Base-by-base conservation (phyloP, 1,139 yeast species). In the Geotrichum reessii region DNA sequence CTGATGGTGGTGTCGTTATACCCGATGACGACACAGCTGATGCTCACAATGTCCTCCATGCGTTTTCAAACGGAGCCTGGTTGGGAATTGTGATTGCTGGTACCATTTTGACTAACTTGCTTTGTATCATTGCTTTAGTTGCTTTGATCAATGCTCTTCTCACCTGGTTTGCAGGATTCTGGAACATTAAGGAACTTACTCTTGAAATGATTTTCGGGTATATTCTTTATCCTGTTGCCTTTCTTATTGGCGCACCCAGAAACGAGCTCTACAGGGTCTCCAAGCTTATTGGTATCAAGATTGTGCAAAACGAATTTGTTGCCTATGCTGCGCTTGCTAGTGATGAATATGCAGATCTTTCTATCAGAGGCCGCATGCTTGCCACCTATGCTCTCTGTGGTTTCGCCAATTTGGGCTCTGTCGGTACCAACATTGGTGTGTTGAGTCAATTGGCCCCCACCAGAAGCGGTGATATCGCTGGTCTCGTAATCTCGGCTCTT, bases 351-450 rank as follows among this genome's bases (percentile, higher is more conserved):
- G 76, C 74, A 52, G 67, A 71, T 54, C 72, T 84, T 77, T 77
- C 84, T 47, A 73, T 76, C 58, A 78, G 87, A 71, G 82, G 82
- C 52, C 77, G 76, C 48, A 76, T 84, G 71, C 76, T 84, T 69
- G 85, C 86, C 31, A 83, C 87, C 33, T 84, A 82, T 64, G 83
- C 86, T 12, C 77, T 82, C 54, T 83, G 87, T 75, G 87, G 87
- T 1, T 84, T 83, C 69, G 81, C 86, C 50, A 84, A 84, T 71
- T 74, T 84, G 61, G 87, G 87, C 42, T 81, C 86, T 3, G 74
- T 84, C 64, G 87, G 86, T 67, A 82, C 83, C 59, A 84, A 83
- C 62, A 73, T 84, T 66, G 87, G 87, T 67, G 87, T 84, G 33
- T 76, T 84, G 64, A 80, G 82, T 63, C 78, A 83, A 58, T 73